Evolutionary conservation across 306 rosid species (phyloP), one percentile per base, ranked within the genome.

Genomic region (Vigna nakashimae): DNA sequence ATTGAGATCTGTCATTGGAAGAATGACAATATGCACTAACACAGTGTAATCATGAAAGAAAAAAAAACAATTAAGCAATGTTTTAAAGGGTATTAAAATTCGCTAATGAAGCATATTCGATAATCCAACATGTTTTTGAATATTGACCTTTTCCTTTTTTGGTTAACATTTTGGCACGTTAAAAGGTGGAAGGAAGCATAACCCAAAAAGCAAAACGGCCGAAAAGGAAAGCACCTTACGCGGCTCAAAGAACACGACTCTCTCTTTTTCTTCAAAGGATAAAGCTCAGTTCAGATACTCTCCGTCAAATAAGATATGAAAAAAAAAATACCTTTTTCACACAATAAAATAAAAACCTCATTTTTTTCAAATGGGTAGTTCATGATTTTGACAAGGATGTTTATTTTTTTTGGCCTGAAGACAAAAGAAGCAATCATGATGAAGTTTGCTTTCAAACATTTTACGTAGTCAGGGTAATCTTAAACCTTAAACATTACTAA

Each of bases 181-280:
- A 13, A 62, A 62, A 32, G 60, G 10, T 48, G 6, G 62, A 74
- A 9, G 6, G 15, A 30, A 30, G 34, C 4, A 62, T 24, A 62
- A 32, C 20, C 67, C 34, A 7, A 32, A 46, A 65, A 14, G 65
- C 38, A 76, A 64, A 50, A 38, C 32, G 52, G 73, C 73, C 46
- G 66, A 76, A 64, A 75, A 55, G 66, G 7, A 65, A 76, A 38
- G 65, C 66, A 65, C 73, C 30, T 76, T 76, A 76, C 7, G 55
- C 74, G 74, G 80, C 80, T 76, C 32, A 52, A 65, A 40, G 55
- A 49, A 7, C 71, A 49, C 50, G 34, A 8, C 51, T 63, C 48
- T 63, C 48, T 74, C 5, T 1, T 58, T 73, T 43, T 49, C 10
- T 34, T 13, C 20, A 12, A 42, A 42, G 46, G 46, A 9, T 42